Conservation (phyloP, 495 filamentous ascomycete species). For the Daldinia childiae region DNA sequence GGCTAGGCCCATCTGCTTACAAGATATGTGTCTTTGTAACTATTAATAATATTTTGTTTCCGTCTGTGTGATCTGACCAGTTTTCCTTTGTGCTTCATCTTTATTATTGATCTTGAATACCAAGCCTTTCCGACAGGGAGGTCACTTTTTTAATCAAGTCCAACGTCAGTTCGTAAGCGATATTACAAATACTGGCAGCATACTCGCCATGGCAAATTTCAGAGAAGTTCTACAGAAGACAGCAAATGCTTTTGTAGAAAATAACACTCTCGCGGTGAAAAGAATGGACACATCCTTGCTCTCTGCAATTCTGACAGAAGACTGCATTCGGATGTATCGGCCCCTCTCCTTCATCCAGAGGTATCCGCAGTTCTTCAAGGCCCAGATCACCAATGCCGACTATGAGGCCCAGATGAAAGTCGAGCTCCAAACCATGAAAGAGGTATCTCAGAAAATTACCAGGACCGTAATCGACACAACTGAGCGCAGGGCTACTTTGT, state of each 20-base stretch:
- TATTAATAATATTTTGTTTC: not conserved
- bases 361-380: slow-evolving; percentile 31
- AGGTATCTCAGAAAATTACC: not conserved
- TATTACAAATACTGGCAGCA: not conserved
- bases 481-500: not conserved
- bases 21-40: not conserved
- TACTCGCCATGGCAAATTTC: not conserved
- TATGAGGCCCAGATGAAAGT: slow-evolving; percentile 29
- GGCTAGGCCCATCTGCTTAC: too few species aligned
- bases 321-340: not conserved
- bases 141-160: too few species aligned
- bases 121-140: not conserved
- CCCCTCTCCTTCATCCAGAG: slow-evolving; percentile 6
- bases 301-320: not conserved
- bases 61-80: not conserved
- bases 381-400: slow-evolving; percentile 21
- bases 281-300: not conserved
- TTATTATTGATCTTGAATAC: not conserved
- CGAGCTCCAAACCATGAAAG: slow-evolving; percentile 25
- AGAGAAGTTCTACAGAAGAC: not conserved
- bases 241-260: not conserved
- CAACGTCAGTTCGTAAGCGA: not conserved
- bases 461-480: not conserved
- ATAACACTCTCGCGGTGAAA: not conserved
- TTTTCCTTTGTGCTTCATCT: not conserved